Base-by-base conservation (phyloP, 73 alveolate species). In the Effrenium voratum region DNA sequence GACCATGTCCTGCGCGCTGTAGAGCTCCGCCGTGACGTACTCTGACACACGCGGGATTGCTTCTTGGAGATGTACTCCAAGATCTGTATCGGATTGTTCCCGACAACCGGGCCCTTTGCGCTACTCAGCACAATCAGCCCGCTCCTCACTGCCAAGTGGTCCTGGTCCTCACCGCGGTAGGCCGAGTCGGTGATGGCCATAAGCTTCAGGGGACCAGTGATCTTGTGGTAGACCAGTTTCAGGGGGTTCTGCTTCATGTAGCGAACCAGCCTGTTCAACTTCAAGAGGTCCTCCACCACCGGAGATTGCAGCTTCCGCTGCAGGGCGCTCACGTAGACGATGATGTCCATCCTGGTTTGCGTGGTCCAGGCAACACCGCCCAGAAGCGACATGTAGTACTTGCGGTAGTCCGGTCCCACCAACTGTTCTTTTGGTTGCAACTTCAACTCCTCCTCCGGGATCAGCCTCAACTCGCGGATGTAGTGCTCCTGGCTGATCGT, bases 321-420 rank as follows among this genome's bases (percentile, higher is more conserved):
- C 8, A 85, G 28, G 44, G 93, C 93, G 12, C 80, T 50, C 15
- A 85, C 52, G 50, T 38, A 85, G 3, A 85, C 68, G 36, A 81
- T 81, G 22, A 44, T 81, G 41, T 85, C 93, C 34, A 60, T 40
- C 19, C 93, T 26, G 1, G 93, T 86, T 45, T 86, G 94, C 5
- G 55, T 38, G 0, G 15, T 24, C 94, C 94, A 86, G 2, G 94
- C 94, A 32, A 86, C 63, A 5, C 93, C 93, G 24, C 93, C 93
- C 38, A 85, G 26, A 55, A 85, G 44, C 12, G 81, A 57, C 46
- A 34, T 38, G 52, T 38, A 85, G 34, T 57, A 60, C 0, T 30
- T 13, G 40, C 45, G 40, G 12, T 52, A 28, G 3, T 40, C 55
- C 3, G 52, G 63, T 4, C 40, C 81, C 40, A 85, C 81, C 1